Conservation (phyloP, 106 monocot species). For the Dendrobium nobile region DNA sequence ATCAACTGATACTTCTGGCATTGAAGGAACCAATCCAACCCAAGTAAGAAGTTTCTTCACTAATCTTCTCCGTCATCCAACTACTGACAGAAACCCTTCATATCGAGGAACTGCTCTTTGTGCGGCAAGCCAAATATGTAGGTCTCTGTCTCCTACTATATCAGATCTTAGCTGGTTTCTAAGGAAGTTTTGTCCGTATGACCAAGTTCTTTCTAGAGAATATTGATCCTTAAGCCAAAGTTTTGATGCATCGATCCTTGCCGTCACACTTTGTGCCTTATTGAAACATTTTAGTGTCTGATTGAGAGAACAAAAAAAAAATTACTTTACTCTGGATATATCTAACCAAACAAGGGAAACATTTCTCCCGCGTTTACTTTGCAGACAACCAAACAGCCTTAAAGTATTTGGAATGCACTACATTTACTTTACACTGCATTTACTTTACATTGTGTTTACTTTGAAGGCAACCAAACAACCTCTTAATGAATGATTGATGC, state of each 20-base stretch:
- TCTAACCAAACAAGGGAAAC: too few relatives aligned
- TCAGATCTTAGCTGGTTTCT: conserved; percentile 19
- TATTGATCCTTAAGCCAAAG: conserved; percentile 66
- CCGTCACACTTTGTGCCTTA: conserved; percentile 22
- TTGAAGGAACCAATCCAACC: conserved; percentile 64
- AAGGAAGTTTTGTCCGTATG: conserved; percentile 17
- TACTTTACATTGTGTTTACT: too few relatives aligned
- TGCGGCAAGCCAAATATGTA: conserved; percentile 92
- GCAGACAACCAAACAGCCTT: too few relatives aligned
- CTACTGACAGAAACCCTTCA: conserved; percentile 74
- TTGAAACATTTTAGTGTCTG: conserved; percentile 49
- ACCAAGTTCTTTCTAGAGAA: conserved; percentile 28
- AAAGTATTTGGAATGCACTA: too few relatives aligned
- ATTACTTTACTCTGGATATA: too few relatives aligned
- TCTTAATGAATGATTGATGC: too few relatives aligned
- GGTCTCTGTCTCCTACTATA: conserved; percentile 25
- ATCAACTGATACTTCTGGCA: conserved; percentile 41
- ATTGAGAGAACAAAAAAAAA: conserved; percentile 4
- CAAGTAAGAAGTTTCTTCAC: conserved; percentile 71
- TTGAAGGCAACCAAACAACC: too few relatives aligned
- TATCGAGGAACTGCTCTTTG: conserved; percentile 80
- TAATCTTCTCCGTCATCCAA: conserved; percentile 85
- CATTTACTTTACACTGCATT: too few relatives aligned
- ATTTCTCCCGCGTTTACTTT: too few relatives aligned
- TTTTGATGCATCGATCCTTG: conserved; percentile 52